Conservation (phyloP, 768 basidiomycete species). For the Brasilioporus rufonigricans region DNA sequence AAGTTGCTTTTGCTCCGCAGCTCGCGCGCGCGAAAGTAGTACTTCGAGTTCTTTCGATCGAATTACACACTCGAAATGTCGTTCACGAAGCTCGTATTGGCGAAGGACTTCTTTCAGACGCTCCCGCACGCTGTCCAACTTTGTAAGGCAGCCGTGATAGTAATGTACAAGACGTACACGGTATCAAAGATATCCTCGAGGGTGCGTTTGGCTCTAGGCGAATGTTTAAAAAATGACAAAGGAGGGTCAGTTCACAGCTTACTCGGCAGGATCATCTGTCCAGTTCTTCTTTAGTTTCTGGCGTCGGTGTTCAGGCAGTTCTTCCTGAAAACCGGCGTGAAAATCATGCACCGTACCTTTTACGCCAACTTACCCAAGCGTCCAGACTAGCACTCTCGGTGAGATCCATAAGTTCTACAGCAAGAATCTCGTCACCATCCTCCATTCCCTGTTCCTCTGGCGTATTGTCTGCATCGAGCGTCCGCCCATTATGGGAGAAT, state of each 20-base stretch:
- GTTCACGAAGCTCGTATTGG: slow-evolving; percentile 87
- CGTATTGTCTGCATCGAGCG: slow-evolving; percentile 77
- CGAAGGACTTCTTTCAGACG: slow-evolving; percentile 83
- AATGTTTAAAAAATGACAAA: neutral
- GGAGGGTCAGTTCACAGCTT: slow-evolving; percentile 26
- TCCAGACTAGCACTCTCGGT: slow-evolving; percentile 66
- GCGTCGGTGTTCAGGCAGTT: slow-evolving; percentile 58
- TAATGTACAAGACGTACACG: slow-evolving; percentile 53
- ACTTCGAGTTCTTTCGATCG: slow-evolving; percentile 92
- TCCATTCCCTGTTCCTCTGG: slow-evolving; percentile 88
- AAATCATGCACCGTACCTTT: neutral
- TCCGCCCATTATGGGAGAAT: slow-evolving; percentile 80
- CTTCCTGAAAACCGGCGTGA: slow-evolving; percentile 46
- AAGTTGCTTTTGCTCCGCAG: slow-evolving; percentile 83
- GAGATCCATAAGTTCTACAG: slow-evolving; percentile 88
- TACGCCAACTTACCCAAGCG: slow-evolving; percentile 50
- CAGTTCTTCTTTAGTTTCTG: slow-evolving; percentile 81
- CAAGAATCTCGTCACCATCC: slow-evolving; percentile 84
- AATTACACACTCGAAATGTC: slow-evolving; percentile 89
- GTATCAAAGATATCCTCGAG: slow-evolving; percentile 83
- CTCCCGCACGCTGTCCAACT: slow-evolving; percentile 63
- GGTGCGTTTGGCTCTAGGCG: slow-evolving; percentile 62
- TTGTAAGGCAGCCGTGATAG: neutral
- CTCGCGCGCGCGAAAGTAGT: slow-evolving; percentile 79
- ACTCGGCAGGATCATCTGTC: slow-evolving; percentile 76